Evolutionary conservation across 176 grass and related monocot genomes (phyloP).

Genomic region (Oryza coarctata): DNA sequence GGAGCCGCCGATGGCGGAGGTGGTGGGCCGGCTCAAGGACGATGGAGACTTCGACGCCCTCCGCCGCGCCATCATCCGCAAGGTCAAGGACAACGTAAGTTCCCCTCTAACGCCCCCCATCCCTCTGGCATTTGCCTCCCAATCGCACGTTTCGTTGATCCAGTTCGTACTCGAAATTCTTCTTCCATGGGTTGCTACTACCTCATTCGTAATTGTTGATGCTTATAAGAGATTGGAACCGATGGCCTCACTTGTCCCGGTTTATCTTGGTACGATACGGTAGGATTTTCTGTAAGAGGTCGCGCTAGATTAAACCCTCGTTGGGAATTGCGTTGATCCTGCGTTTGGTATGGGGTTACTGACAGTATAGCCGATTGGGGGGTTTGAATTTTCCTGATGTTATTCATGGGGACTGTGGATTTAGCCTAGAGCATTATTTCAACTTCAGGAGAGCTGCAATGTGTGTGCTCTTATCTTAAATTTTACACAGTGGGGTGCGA

Average conservation of each 20-base stretch:
- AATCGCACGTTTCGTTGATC: too few species aligned
- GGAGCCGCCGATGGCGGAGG: constrained; percentile 50
- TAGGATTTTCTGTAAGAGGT: not conserved
- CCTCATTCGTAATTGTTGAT: not conserved
- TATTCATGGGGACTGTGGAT: not conserved
- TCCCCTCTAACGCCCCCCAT: not conserved
- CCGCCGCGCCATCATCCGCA: constrained; percentile 58
- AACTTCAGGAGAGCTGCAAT: not conserved
- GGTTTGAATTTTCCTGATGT: not conserved
- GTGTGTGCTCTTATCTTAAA: not conserved
- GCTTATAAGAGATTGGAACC: constrained; percentile 5
- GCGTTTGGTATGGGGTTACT: not conserved
- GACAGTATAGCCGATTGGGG: not conserved
- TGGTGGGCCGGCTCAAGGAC: constrained; percentile 63
- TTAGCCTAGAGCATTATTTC: not conserved
- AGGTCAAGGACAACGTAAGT: constrained; percentile 71
- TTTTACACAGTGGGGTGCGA: not conserved
- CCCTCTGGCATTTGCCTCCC: not conserved
- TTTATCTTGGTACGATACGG: not conserved
- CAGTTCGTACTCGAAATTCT: not conserved
- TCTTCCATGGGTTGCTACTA: not conserved
- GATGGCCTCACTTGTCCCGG: too few species aligned
- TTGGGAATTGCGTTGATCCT: not conserved
- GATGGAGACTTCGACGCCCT: constrained; percentile 69
- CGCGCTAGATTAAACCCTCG: not conserved